A percentile compares a stretch with the other conserved stretches of the same genome.
Evolutionary conservation across 2,329 filamentous ascomycete genomes (phyloP).

Genomic region (Penicillium sp.): DNA sequence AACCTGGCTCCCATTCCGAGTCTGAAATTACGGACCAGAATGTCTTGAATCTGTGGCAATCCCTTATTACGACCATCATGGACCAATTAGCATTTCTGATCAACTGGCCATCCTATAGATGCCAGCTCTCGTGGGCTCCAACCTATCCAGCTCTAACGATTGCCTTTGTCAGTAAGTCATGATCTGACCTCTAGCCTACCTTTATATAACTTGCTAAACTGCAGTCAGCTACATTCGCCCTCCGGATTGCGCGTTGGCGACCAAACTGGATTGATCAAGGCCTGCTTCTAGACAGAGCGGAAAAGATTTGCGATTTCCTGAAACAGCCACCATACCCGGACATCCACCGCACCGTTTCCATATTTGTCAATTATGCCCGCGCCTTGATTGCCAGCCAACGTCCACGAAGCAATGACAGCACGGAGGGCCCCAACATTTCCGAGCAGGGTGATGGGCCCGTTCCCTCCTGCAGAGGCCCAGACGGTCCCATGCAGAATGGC

Average conservation of each 20-base stretch:
- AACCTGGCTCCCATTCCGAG: slow-evolving; percentile 20
- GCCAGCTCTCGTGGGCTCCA: slow-evolving; percentile 33
- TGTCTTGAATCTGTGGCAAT: slow-evolving; percentile 29
- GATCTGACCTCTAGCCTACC: background rate
- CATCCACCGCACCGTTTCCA: slow-evolving; percentile 37
- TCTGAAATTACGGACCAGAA: slow-evolving; percentile 22
- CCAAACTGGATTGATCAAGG: slow-evolving; percentile 31
- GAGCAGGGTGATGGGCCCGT: slow-evolving; percentile 16
- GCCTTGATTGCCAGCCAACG: slow-evolving; percentile 31
- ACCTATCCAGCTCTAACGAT: slow-evolving; percentile 35
- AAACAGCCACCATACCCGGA: slow-evolving; percentile 37
- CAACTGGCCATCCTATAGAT: slow-evolving; percentile 31
- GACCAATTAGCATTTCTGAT: slow-evolving; percentile 32
- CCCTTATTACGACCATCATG: slow-evolving; percentile 32
- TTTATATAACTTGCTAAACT: slow-evolving; percentile 5
- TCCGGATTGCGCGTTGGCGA: slow-evolving; percentile 34
- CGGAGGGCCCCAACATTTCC: slow-evolving; percentile 14
- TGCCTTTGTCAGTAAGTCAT: slow-evolving; percentile 35
- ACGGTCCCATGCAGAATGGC: slow-evolving; percentile 18
- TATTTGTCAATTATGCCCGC: slow-evolving; percentile 36
- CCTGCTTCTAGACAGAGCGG: slow-evolving; percentile 29
- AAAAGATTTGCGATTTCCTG: slow-evolving; percentile 33
- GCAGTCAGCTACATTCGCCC: slow-evolving; percentile 30
- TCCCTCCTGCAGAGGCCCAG: slow-evolving; percentile 13
- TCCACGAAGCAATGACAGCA: slow-evolving; percentile 13